These are phyloP conservation scores for Syzygium oleosum DNA, from an alignment of 345 rosid genomes.

Conservation along the genomic window DNA sequence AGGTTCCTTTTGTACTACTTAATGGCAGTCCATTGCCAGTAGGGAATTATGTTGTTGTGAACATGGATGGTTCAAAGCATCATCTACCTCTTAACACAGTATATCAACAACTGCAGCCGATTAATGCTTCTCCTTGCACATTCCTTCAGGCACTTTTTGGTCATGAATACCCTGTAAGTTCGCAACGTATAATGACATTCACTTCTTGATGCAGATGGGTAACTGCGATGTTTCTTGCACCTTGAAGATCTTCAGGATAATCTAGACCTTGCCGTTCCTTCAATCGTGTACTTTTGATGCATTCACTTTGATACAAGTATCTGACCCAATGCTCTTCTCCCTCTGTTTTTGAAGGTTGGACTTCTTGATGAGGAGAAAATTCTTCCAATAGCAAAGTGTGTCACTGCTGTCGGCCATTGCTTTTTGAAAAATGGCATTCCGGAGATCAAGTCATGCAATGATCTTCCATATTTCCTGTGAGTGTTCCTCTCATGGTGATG, in stretches of 20 bases:
- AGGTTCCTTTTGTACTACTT: constrained; percentile 78
- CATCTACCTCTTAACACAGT: constrained; percentile 68
- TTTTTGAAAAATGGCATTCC: constrained; percentile 39
- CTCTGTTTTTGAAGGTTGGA: constrained; percentile 46
- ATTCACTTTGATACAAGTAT: neutral
- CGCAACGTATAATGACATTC: neutral
- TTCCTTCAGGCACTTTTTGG: constrained; percentile 77
- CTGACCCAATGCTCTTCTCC: neutral
- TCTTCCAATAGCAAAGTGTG: constrained; percentile 60
- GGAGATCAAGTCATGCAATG: constrained; percentile 67
- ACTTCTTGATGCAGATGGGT: neutral
- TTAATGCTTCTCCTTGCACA: constrained; percentile 63
- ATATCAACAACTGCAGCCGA: constrained; percentile 57
- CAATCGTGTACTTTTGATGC: neutral
- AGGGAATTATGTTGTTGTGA: constrained; percentile 45
- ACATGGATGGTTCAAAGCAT: constrained; percentile 65
- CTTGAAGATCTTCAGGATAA: neutral
- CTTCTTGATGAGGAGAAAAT: constrained; percentile 77
- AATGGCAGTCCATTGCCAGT: constrained; percentile 38
- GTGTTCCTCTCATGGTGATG: constrained; percentile 1
- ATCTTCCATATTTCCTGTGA: constrained; percentile 13
- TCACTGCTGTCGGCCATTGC: constrained; percentile 60
- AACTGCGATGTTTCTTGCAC: neutral
- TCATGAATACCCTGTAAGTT: constrained; percentile 60
- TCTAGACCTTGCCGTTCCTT: neutral